Percentiles rank a stretch among this genome's conserved stretches.
These are phyloP conservation scores for Waltiozyma solani DNA, from an alignment of 1,139 yeast species.

Conservation along the genomic window DNA sequence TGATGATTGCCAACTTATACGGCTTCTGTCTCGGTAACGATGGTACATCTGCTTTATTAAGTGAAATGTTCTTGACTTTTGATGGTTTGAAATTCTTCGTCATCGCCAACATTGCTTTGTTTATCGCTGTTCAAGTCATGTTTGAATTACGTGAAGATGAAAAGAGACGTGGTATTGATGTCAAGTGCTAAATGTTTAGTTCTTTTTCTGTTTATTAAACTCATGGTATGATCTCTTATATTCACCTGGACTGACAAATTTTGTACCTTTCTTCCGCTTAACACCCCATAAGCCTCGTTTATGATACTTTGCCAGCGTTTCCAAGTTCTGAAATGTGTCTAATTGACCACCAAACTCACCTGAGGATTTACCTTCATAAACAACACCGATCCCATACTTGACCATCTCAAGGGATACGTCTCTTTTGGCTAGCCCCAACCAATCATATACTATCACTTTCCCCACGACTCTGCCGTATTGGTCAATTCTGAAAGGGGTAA, in stretches of 20 bases:
- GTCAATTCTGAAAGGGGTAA: constrained; percentile 74
- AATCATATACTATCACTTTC: constrained; percentile 54
- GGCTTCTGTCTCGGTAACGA: constrained; percentile 92
- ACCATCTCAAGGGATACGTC: constrained; percentile 89
- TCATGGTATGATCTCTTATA: constrained; percentile 38
- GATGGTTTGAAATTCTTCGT: constrained; percentile 61
- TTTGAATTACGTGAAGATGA: constrained; percentile 86
- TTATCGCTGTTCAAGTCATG: constrained; percentile 88
- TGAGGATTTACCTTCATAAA: constrained; percentile 72
- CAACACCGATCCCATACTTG: constrained; percentile 71
- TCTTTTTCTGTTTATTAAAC: background rate
- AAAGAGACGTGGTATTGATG: constrained; percentile 70
- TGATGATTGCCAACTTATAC: constrained; percentile 93
- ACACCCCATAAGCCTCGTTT: constrained; percentile 64
- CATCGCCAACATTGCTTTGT: constrained; percentile 55
- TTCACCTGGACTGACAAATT: constrained; percentile 70
- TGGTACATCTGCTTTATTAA: constrained; percentile 59
- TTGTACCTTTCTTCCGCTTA: constrained; percentile 23
- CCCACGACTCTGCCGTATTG: constrained; percentile 89
- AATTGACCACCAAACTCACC: constrained; percentile 85
- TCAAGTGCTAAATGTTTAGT: constrained; percentile 59
- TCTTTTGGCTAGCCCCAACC: constrained; percentile 46
- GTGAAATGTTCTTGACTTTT: constrained; percentile 61
- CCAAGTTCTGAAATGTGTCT: constrained; percentile 44
- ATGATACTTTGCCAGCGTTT: constrained; percentile 44